A percentile compares a stretch with the other conserved stretches of the same genome.
Evolutionary conservation across 805 yeast genomes (phyloP).

Genomic region (Saccharomycopsis selenospora): DNA sequence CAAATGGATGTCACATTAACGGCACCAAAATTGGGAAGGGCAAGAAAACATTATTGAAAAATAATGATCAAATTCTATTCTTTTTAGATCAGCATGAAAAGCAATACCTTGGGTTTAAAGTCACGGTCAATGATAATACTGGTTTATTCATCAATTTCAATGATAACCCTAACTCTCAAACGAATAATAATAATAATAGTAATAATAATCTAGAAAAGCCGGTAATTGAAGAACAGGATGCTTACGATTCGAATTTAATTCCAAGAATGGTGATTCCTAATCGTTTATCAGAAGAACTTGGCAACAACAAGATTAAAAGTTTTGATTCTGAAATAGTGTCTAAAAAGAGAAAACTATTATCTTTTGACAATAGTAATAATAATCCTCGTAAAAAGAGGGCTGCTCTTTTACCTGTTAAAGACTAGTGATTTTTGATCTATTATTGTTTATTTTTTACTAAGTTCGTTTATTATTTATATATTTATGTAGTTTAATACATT

Average conservation of each 20-base stretch:
- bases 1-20: constrained; percentile 74
- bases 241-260: constrained; percentile 9
- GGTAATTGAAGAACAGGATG: constrained; percentile 18
- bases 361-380: not conserved
- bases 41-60: constrained; percentile 49
- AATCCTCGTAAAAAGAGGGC: too few relatives aligned
- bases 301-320: too few relatives aligned
- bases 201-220: not conserved
- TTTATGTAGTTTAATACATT: too few relatives aligned
- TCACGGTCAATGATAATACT: constrained; percentile 50
- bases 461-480: too few relatives aligned
- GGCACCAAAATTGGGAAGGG: constrained; percentile 52
- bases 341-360: not conserved
- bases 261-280: constrained; percentile 9
- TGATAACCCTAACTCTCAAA: constrained; percentile 15
- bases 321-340: not conserved
- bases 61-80: constrained; percentile 60
- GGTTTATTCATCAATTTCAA: constrained; percentile 59
- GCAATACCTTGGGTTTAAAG: constrained; percentile 47
- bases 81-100: constrained; percentile 52
- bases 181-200: not conserved
- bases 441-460: too few relatives aligned
- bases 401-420: too few relatives aligned
- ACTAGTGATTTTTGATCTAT: too few relatives aligned
- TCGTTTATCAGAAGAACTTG: constrained; percentile 5